These are phyloP conservation scores for Colletotrichum tanaceti DNA, from an alignment of 2,329 filamentous ascomycete genomes.

Conservation along the genomic window DNA sequence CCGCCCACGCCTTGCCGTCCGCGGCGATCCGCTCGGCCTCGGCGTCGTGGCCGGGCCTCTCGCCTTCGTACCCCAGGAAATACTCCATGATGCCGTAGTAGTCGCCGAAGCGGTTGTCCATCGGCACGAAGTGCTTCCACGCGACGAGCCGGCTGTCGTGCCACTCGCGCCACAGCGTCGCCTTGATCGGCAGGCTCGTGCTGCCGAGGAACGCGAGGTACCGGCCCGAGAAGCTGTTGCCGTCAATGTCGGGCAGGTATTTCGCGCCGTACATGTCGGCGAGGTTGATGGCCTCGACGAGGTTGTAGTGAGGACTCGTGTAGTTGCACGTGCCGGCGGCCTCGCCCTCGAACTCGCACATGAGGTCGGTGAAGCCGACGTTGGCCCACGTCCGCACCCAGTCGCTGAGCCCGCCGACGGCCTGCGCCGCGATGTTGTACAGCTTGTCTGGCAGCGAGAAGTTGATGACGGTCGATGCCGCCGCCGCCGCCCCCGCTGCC, in stretches of 20 bases:
- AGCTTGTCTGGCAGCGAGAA: slow-evolving; percentile 62
- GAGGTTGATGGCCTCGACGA: slow-evolving; percentile 55
- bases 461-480: slow-evolving; percentile 67
- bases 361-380: slow-evolving; percentile 65
- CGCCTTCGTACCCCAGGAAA: slow-evolving; percentile 70
- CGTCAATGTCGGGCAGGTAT: slow-evolving; percentile 81
- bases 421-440: slow-evolving; percentile 61
- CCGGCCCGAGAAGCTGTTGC: slow-evolving; percentile 76
- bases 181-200: slow-evolving; percentile 79
- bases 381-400: slow-evolving; percentile 64
- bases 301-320: slow-evolving; percentile 58
- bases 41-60: slow-evolving; percentile 61
- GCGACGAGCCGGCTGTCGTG: slow-evolving; percentile 78
- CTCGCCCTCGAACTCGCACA: slow-evolving; percentile 57
- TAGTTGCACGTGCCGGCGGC: slow-evolving; percentile 60
- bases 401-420: slow-evolving; percentile 56
- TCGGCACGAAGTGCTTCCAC: slow-evolving; percentile 85
- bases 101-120: slow-evolving; percentile 80
- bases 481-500: no score
- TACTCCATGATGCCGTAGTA: slow-evolving; percentile 80
- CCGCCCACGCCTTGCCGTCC: slow-evolving; percentile 75
- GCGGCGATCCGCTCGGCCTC: slow-evolving; percentile 73
- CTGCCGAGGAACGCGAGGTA: slow-evolving; percentile 77
- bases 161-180: slow-evolving; percentile 84
- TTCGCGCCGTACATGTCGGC: slow-evolving; percentile 70